Conservation (phyloP, 257 asterid species). For the Solanum pinnatisectum region DNA sequence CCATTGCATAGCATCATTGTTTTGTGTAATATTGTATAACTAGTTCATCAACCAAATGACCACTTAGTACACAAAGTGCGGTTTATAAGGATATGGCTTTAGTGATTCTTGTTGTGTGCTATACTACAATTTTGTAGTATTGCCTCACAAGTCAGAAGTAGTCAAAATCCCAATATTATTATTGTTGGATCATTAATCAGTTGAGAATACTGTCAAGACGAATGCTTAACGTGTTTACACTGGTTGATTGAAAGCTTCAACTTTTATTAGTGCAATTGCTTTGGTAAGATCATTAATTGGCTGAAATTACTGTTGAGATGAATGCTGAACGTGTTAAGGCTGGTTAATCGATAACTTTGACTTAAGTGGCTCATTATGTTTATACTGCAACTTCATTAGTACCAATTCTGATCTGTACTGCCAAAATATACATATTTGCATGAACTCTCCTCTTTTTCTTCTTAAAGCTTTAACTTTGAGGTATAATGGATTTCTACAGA, state of each 20-base stretch:
- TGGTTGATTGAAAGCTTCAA: not conserved
- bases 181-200: not conserved
- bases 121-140: not conserved
- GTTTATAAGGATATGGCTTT: not conserved
- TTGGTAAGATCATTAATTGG: not conserved
- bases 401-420: not conserved
- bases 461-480: not conserved
- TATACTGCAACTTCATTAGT: not conserved
- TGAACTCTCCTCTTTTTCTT: not conserved
- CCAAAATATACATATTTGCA: not conserved
- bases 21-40: not conserved
- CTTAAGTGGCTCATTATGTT: not conserved
- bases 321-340: not conserved
- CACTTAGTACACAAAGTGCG: not conserved
- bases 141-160: not conserved
- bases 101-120: not conserved
- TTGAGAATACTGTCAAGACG: not conserved
- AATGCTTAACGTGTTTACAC: not conserved
- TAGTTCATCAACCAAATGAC: not conserved
- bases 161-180: not conserved
- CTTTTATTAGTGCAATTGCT: not conserved
- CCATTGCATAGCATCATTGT: not conserved
- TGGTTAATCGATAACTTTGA: not conserved
- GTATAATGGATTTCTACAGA: conserved; percentile 17
- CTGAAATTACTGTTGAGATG: not conserved